These are phyloP conservation scores for Citrullus mucosospermus DNA, from an alignment of 306 rosid genomes.

Conservation along the genomic window DNA sequence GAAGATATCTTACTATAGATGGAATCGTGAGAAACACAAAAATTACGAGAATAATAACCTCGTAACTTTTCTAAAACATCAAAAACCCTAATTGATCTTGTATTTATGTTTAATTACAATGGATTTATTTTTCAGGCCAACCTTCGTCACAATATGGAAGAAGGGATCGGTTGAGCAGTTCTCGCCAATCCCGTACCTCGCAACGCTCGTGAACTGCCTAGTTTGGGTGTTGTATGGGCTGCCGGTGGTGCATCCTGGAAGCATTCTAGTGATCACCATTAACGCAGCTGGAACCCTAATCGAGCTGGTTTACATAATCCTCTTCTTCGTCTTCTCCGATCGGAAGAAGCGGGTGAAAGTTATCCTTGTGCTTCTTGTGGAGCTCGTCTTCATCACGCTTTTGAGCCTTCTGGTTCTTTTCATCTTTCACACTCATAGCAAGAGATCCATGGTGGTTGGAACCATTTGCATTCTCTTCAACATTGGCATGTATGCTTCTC, in stretches of 20 bases:
- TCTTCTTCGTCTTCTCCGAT: conserved; percentile 56
- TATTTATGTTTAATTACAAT: neutral
- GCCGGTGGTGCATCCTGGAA: conserved; percentile 60
- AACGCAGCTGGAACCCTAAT: conserved; percentile 45
- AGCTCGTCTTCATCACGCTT: conserved; percentile 30
- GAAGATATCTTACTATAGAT: too few species aligned
- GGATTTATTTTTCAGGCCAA: conserved; percentile 32
- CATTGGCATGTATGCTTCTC: conserved; percentile 84
- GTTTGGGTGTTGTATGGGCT: conserved; percentile 75
- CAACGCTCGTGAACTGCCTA: conserved; percentile 66
- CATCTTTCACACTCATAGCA: conserved; percentile 21
- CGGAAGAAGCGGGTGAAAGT: conserved; percentile 46
- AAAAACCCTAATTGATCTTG: neutral
- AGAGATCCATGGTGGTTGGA: conserved; percentile 56
- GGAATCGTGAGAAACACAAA: too few species aligned
- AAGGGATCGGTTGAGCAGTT: conserved; percentile 68
- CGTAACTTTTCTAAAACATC: neutral
- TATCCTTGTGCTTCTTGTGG: conserved; percentile 16
- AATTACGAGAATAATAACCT: neutral
- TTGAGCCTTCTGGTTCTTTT: conserved; percentile 25
- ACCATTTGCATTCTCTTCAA: conserved; percentile 46
- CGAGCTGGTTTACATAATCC: conserved; percentile 37
- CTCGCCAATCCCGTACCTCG: conserved; percentile 71
- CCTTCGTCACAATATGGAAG: conserved; percentile 57
- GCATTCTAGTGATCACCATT: conserved; percentile 54